Percentiles rank a stretch among this genome's conserved stretches.
These are phyloP conservation scores for Sporothrix pseudoabietina DNA, from an alignment of 2,329 filamentous ascomycete genomes.

Conservation along the genomic window DNA sequence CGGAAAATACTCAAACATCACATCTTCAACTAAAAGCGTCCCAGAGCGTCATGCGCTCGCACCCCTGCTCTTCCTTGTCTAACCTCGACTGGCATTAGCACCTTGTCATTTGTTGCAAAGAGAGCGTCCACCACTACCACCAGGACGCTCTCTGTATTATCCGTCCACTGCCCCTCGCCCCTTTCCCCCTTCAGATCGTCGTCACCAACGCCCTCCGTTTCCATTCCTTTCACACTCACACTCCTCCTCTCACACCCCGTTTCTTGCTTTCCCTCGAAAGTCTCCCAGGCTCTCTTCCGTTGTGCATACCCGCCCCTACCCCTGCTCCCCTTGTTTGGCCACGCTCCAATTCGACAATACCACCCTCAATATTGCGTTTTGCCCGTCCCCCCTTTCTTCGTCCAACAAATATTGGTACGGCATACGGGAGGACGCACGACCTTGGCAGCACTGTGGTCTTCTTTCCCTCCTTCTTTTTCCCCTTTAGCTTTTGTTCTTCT, in stretches of 20 bases:
- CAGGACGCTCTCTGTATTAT: background rate
- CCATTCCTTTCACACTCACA: background rate
- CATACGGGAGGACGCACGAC: conserved; percentile 3
- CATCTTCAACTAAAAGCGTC: background rate
- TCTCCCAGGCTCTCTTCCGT: conserved; percentile 11
- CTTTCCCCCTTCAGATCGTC: conserved; percentile 19
- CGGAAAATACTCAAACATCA: background rate
- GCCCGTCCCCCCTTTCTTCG: conserved; percentile 10
- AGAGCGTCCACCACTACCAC: background rate
- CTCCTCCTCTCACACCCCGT: conserved; percentile 5
- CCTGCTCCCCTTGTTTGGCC: conserved; percentile 4
- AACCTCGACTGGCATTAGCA: conserved; percentile 9
- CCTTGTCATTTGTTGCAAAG: background rate
- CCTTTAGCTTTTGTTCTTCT: background rate
- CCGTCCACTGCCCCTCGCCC: conserved; percentile 8
- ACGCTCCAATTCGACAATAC: conserved; percentile 22
- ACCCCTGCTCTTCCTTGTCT: conserved; percentile 11
- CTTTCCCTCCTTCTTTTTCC: background rate
- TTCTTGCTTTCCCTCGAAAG: conserved; percentile 1
- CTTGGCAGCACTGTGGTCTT: background rate
- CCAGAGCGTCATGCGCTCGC: conserved; percentile 11
- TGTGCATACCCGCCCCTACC: conserved; percentile 20
- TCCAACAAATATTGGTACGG: background rate
- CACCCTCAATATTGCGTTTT: conserved; percentile 19
- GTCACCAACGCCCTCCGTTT: conserved; percentile 16